Conservation (phyloP, 164 flowering plant species). For the Buxus sempervirens region DNA sequence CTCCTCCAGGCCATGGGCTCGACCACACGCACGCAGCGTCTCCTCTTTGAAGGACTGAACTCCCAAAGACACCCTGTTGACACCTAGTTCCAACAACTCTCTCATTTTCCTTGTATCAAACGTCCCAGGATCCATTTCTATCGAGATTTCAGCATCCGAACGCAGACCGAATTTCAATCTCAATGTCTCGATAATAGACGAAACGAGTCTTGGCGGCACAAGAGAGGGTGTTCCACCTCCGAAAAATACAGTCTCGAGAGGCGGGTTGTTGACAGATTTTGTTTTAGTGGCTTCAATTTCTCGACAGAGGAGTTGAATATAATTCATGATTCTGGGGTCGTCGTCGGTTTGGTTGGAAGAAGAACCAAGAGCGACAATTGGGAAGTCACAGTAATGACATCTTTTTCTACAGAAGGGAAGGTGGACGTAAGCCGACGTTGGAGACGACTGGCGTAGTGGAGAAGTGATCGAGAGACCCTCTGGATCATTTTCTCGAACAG, state of each 20-base stretch:
- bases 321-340: conserved; percentile 72
- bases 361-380: conserved; percentile 31
- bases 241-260: conserved; percentile 80
- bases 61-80: conserved; percentile 93
- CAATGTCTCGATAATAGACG: conserved; percentile 46
- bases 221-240: conserved; percentile 98
- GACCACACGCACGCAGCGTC: conserved; percentile 74
- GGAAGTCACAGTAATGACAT: conserved; percentile 41
- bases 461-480: conserved; percentile 13
- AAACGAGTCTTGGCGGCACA: conserved; percentile 74
- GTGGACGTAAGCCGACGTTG: conserved; percentile 89
- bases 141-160: conserved; percentile 68
- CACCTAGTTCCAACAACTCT: conserved; percentile 65
- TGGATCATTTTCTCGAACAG: conserved; percentile 74
- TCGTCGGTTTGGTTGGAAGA: conserved; percentile 33
- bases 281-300: conserved; percentile 59
- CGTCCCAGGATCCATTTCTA: conserved; percentile 98
- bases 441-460: conserved; percentile 30
- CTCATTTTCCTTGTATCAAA: conserved; percentile 59
- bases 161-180: conserved; percentile 58
- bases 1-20: conserved; percentile 80
- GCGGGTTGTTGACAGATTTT: conserved; percentile 28
- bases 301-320: conserved; percentile 52
- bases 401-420: conserved; percentile 95
- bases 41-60: conserved; percentile 94